Evolutionary conservation across 257 asterid genomes (phyloP).

Genomic region (Thymus mandschuricus): DNA sequence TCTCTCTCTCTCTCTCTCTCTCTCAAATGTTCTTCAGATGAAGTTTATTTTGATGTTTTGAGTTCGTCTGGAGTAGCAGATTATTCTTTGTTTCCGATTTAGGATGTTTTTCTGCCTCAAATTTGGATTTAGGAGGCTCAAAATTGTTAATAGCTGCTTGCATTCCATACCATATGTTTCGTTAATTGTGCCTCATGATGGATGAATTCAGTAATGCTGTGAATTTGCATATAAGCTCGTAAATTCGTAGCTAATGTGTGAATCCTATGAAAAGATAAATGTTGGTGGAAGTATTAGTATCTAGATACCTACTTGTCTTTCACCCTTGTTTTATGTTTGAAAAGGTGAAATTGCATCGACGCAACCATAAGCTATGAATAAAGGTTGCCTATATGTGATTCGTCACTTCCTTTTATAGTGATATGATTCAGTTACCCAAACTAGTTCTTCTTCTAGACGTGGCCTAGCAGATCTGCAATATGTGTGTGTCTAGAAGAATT

Average conservation of each 20-base stretch:
- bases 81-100: background rate
- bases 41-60: slow-evolving; percentile 2
- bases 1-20: background rate
- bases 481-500: background rate
- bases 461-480: background rate
- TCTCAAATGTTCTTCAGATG: background rate
- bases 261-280: background rate
- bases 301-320: background rate
- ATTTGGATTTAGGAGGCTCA: background rate
- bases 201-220: background rate
- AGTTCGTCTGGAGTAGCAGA: slow-evolving; percentile 1
- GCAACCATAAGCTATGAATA: background rate
- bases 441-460: background rate
- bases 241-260: slow-evolving; percentile 10
- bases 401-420: background rate
- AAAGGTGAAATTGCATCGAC: background rate
- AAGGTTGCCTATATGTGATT: slow-evolving; percentile 12
- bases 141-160: background rate
- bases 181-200: slow-evolving; percentile 8
- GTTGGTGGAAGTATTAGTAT: background rate
- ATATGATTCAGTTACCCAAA: background rate
- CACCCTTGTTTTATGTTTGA: background rate
- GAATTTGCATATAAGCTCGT: background rate
- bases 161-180: background rate
- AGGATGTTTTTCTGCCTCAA: background rate